phyloP scores from a whole-genome alignment of 1,139 yeast genomes.

The Pichia sp. region DNA sequence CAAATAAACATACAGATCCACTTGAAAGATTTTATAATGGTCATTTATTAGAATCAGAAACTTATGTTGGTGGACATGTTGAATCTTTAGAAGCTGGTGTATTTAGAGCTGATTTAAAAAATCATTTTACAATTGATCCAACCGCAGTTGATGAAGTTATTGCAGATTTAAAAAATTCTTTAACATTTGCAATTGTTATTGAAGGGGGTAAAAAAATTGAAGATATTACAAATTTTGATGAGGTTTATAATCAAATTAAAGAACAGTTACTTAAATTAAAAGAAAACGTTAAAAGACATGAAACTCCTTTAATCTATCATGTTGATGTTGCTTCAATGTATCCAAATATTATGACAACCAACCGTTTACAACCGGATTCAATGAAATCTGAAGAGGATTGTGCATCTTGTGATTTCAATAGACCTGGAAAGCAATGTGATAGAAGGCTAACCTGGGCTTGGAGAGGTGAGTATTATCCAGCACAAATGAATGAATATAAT shows the following conservation, averaged over 20 bases:
- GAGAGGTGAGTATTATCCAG: constrained; percentile 96
- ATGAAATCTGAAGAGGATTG: constrained; percentile 95
- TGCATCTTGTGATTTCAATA: constrained; percentile 94
- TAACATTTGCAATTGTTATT: constrained; percentile 77
- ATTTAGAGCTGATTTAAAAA: constrained; percentile 80
- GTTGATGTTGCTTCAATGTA: constrained; percentile 99
- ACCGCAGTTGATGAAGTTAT: constrained; percentile 76
- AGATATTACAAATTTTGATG: constrained; percentile 77
- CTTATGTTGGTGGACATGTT: constrained; percentile 98
- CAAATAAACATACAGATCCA: constrained; percentile 92
- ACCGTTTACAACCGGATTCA: constrained; percentile 95
- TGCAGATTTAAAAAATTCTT: constrained; percentile 65
- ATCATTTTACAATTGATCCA: constrained; percentile 72
- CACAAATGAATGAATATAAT: constrained; percentile 84
- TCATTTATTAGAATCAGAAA: constrained; percentile 88
- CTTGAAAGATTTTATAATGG: constrained; percentile 91
- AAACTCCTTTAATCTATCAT: constrained; percentile 86
- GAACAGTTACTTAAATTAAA: constrained; percentile 51
- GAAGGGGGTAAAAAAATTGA: constrained; percentile 69
- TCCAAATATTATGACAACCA: constrained; percentile 97
- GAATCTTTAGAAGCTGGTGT: constrained; percentile 98
- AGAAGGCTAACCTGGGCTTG: constrained; percentile 93
- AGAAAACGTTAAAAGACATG: constrained; percentile 57
- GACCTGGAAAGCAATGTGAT: constrained; percentile 93
- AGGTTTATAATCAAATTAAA: constrained; percentile 55